Base-by-base conservation (phyloP, 2,329 filamentous ascomycete species). In the Tolypocladium paradoxum region DNA sequence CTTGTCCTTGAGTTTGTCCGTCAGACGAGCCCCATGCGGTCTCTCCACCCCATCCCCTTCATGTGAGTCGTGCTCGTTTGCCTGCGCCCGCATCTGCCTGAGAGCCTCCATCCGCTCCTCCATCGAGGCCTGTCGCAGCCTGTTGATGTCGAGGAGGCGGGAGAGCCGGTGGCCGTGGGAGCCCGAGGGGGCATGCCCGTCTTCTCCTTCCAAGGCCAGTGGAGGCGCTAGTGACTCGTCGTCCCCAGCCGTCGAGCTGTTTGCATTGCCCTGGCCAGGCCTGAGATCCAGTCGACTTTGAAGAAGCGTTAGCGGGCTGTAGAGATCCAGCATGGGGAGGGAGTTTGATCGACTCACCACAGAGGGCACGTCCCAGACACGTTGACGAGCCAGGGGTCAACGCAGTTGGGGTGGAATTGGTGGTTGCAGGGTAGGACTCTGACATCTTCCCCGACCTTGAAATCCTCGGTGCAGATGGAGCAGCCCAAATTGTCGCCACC, bases 381-480 rank as follows among this genome's bases (percentile, higher is more conserved):
- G 53, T 87, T 84, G 55, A 87, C 71, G 45, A 87, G 70, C 84
- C 84, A 87, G 4, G 83, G 84, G 60, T 87, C 84, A 53, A 87
- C 77, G 60, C 84, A 87, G 47, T 73, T 72, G 1, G 84, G 83
- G 60, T 87, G 84, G 61, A 82, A 87, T 57, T 84, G 82, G 65
- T 87, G 84, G 53, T 81, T 70, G 63, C 84, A 87, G 36, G 84
- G 84, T 40, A 87, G 68, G 1, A 87, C 81, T 46, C 84, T 76
- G 51, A 87, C 81, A 60, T 87, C 82, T 61, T 87, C 79, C 16
- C 84, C 84, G 20, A 82, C 74, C 3, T 65, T 76, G 60, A 87
- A 87, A 60, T 87, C 83, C 57, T 87, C 84, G 2, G 83, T 85
- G 62, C 84, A 87, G 54, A 87, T 87, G 1, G 83, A 82, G 64